These are phyloP conservation scores for Setaria italica DNA, from an alignment of 202 grass and related monocot genomes.

Conservation along the genomic window DNA sequence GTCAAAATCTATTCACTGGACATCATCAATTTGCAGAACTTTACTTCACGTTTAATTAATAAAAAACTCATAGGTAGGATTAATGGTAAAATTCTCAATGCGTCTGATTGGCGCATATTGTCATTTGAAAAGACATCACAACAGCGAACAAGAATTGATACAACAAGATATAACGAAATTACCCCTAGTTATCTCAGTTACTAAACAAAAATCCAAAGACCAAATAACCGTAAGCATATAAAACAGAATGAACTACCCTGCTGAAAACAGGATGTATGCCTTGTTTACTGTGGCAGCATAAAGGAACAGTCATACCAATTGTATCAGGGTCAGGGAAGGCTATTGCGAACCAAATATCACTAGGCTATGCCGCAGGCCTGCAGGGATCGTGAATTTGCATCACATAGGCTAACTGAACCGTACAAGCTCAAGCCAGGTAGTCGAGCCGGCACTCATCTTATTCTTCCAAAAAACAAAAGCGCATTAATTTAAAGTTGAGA, in stretches of 20 bases:
- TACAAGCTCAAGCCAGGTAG: conserved; percentile 11
- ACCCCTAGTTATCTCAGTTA: not conserved
- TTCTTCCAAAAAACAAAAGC: not conserved
- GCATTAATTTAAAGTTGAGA: not conserved
- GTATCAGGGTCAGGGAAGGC: not conserved
- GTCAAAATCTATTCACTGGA: not conserved
- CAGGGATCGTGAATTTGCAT: conserved; percentile 9
- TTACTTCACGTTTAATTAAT: not conserved
- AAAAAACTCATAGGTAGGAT: not conserved
- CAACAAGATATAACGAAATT: not conserved
- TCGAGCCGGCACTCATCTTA: not conserved
- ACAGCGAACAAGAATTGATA: not conserved
- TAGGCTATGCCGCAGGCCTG: not conserved
- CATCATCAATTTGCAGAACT: not conserved
- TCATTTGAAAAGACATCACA: not conserved
- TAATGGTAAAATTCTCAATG: not conserved
- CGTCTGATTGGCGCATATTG: conserved; percentile 11
- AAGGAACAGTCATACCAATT: not conserved
- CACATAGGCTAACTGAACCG: conserved; percentile 8
- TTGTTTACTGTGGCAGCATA: conserved; percentile 12
- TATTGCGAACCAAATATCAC: not conserved
- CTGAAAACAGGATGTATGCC: not conserved
- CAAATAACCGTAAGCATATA: not conserved
- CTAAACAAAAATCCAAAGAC: not conserved
- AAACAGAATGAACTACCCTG: not conserved